These are phyloP conservation scores for Leccinum fuscescens DNA, from an alignment of 1,284 basidiomycete genomes.

Conservation along the genomic window DNA sequence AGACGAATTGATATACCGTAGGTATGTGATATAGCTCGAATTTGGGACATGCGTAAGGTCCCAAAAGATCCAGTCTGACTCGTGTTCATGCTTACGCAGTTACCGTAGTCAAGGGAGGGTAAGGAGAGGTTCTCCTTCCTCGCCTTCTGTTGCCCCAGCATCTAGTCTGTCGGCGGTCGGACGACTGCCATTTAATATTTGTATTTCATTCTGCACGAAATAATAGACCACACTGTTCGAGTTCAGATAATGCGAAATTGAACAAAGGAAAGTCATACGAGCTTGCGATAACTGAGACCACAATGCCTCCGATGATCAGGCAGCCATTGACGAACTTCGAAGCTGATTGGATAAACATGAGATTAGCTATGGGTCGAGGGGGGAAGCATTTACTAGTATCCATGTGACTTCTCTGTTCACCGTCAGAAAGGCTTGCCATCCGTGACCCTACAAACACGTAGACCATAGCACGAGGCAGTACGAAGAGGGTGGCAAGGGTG, in stretches of 20 bases:
- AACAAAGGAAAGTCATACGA: constrained; percentile 47
- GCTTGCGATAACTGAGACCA: constrained; percentile 57
- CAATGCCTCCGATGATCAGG: constrained; percentile 56
- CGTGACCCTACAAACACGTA: constrained; percentile 78
- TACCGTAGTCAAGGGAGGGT: constrained; percentile 1
- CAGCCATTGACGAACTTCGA: constrained; percentile 64
- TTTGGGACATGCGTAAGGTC: not conserved
- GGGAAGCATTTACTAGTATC: constrained; percentile 54
- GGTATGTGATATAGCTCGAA: constrained; percentile 2
- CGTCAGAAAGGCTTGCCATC: constrained; percentile 73
- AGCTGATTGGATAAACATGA: constrained; percentile 36
- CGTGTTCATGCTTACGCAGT: not conserved
- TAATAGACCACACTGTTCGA: constrained; percentile 58
- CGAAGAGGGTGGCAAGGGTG: constrained; percentile 64
- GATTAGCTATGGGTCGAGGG: not conserved
- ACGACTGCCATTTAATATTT: constrained; percentile 48
- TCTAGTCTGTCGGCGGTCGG: constrained; percentile 54
- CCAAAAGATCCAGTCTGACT: not conserved
- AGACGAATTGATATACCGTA: not conserved
- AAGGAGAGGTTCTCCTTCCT: constrained; percentile 64
- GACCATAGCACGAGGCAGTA: constrained; percentile 69
- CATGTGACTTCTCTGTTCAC: constrained; percentile 71
- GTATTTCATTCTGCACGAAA: constrained; percentile 60
- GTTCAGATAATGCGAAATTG: constrained; percentile 8
- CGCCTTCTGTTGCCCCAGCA: constrained; percentile 61